Evolutionary conservation across 2,329 filamentous ascomycete species (phyloP).

Genomic region (Tympanopsis confertula): DNA sequence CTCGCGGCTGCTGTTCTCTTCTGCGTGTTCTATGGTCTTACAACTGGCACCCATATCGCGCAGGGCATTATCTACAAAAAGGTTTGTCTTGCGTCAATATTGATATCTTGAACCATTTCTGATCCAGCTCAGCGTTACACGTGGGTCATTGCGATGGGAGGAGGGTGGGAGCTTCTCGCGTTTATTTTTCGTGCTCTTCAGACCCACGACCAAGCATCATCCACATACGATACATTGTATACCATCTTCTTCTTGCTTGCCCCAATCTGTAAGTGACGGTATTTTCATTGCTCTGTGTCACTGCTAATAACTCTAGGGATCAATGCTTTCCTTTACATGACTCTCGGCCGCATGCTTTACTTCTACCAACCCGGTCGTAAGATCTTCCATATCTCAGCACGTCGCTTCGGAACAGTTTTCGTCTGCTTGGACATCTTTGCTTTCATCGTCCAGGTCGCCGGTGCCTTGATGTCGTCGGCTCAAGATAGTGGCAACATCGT

Average conservation of each 20-base stretch:
- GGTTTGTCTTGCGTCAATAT: conserved; percentile 9
- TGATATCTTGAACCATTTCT: conserved; percentile 4
- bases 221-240: too few species aligned
- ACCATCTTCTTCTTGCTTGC: too few species aligned
- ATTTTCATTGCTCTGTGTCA: too few species aligned
- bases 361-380: conserved; percentile 23
- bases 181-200: background rate
- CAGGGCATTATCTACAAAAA: conserved; percentile 19
- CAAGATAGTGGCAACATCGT: conserved; percentile 11
- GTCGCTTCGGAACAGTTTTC: conserved; percentile 22
- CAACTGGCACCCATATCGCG: conserved; percentile 13
- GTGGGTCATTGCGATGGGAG: conserved; percentile 7
- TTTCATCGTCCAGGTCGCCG: conserved; percentile 20
- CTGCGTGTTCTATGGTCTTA: conserved; percentile 16
- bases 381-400: conserved; percentile 23
- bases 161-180: conserved; percentile 1
- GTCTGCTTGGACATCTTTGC: conserved; percentile 26
- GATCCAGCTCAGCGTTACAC: conserved; percentile 7
- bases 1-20: conserved; percentile 18
- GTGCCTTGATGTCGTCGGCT: conserved; percentile 14
- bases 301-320: conserved; percentile 21
- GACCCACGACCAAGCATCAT: background rate
- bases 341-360: conserved; percentile 30
- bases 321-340: conserved; percentile 35
- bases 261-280: too few species aligned